phyloP scores from a whole-genome alignment of 768 basidiomycete genomes.

The Omphalotus guepiniiformis region DNA sequence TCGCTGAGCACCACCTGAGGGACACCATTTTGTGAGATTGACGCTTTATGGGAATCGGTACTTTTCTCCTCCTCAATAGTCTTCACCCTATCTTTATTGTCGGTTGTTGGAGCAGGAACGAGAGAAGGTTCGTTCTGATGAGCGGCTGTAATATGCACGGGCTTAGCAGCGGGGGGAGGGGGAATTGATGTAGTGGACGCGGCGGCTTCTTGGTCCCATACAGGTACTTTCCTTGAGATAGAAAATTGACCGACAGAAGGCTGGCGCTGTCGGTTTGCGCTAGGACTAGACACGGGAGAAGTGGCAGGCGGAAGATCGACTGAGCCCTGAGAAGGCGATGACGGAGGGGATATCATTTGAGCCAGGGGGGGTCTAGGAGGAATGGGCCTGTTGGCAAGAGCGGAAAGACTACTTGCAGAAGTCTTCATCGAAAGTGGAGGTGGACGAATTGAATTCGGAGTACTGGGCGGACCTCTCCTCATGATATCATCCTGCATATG shows the following conservation, averaged over 20 bases:
- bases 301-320: conserved; percentile 26
- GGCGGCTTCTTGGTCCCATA: not conserved
- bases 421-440: conserved; percentile 22
- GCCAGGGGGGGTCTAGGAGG: conserved; percentile 51
- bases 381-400: conserved; percentile 54
- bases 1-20: not conserved
- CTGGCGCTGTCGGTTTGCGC: not conserved
- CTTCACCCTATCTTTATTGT: too few species aligned
- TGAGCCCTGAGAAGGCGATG: conserved; percentile 40
- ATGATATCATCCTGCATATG: conserved; percentile 19
- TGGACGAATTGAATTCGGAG: conserved; percentile 19
- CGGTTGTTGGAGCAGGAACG: not conserved
- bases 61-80: too few species aligned
- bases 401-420: conserved; percentile 38
- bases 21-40: too few species aligned
- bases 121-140: too few species aligned
- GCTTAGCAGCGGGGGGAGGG: too few species aligned
- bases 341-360: conserved; percentile 41
- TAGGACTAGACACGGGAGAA: conserved; percentile 25
- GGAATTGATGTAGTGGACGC: too few species aligned
- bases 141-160: too few species aligned
- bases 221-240: not conserved
- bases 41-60: too few species aligned
- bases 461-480: conserved; percentile 23
- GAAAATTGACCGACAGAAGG: not conserved